These are phyloP conservation scores for Coprinellus aureogranulatus DNA, from an alignment of 768 basidiomycete genomes.

Conservation along the genomic window DNA sequence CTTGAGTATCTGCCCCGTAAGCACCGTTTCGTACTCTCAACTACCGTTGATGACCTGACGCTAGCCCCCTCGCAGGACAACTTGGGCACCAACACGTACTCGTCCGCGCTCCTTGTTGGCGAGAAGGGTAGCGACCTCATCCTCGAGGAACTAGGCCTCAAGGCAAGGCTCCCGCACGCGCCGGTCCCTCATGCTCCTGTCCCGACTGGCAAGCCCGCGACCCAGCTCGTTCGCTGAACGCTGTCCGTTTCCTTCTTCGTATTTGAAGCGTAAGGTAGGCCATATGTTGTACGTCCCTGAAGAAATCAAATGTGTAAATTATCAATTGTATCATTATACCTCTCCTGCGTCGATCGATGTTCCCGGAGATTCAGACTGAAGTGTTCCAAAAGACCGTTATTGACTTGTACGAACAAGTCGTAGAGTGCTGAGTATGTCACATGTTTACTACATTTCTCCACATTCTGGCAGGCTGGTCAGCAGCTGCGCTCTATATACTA, in stretches of 20 bases:
- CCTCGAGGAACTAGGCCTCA: constrained; percentile 63
- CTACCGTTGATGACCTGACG: neutral
- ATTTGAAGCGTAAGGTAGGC: too few species aligned
- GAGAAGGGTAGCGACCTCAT: constrained; percentile 67
- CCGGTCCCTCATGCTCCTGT: constrained; percentile 68
- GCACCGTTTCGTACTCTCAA: constrained; percentile 16
- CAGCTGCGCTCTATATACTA: neutral
- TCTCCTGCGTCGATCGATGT: too few species aligned
- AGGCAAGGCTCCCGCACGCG: constrained; percentile 61
- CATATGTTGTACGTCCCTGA: too few species aligned
- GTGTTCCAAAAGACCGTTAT: too few species aligned
- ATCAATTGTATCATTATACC: too few species aligned
- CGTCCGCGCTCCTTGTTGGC: constrained; percentile 64
- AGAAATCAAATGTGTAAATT: too few species aligned
- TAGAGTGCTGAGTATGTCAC: too few species aligned
- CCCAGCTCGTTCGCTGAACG: constrained; percentile 47
- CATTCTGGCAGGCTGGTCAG: constrained; percentile 39
- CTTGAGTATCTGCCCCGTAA: constrained; percentile 69
- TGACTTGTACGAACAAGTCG: too few species aligned
- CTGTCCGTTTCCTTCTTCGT: too few species aligned
- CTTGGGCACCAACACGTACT: constrained; percentile 71
- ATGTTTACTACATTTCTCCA: constrained; percentile 54
- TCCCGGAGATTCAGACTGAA: too few species aligned
- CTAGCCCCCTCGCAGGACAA: constrained; percentile 47
- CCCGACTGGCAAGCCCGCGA: constrained; percentile 49